Conservation (phyloP, 1,284 basidiomycete species). For the Rhodofomes roseus region DNA sequence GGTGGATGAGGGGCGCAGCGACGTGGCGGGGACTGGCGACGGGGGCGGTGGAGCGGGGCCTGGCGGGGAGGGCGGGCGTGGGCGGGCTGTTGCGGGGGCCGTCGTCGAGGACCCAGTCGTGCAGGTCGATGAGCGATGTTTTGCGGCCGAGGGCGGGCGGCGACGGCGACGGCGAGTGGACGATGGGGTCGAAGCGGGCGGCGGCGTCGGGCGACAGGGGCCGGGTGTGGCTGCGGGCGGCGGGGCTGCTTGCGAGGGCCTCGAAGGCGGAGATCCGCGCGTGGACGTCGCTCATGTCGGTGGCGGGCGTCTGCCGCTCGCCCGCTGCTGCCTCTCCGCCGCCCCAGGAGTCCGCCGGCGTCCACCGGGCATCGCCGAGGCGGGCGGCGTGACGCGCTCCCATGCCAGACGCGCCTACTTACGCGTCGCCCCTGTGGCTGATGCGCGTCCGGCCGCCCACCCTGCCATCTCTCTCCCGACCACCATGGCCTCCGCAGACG, state of each 20-base stretch:
- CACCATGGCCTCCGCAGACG: slow-evolving; percentile 12
- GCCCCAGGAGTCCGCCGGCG: background rate
- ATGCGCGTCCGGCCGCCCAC: background rate
- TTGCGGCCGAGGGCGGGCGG: slow-evolving; percentile 51
- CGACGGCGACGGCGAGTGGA: slow-evolving; percentile 45
- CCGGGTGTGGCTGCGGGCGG: slow-evolving; percentile 34
- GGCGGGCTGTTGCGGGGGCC: slow-evolving; percentile 31
- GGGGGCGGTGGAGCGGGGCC: slow-evolving; percentile 5
- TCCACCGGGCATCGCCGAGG: background rate
- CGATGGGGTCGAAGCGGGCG: slow-evolving; percentile 17
- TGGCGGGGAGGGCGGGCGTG: slow-evolving; percentile 20
- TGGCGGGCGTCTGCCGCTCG: slow-evolving; percentile 21
- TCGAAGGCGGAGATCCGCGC: slow-evolving; percentile 59
- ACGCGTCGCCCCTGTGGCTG: background rate
- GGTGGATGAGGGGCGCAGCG: slow-evolving; percentile 49
- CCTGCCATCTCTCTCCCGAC: background rate
- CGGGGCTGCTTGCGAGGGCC: slow-evolving; percentile 18
- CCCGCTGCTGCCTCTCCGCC: background rate
- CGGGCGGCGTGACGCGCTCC: background rate
- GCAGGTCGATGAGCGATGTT: slow-evolving; percentile 66
- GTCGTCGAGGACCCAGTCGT: slow-evolving; percentile 72
- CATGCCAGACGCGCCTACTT: background rate
- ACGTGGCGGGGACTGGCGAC: slow-evolving; percentile 16
- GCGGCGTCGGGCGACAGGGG: slow-evolving; percentile 43
- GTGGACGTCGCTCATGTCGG: slow-evolving; percentile 50